A percentile compares a stretch with the other conserved stretches of the same genome.
phyloP scores from a whole-genome alignment of 164 flowering plant genomes.

The Macadamia tetraphylla region DNA sequence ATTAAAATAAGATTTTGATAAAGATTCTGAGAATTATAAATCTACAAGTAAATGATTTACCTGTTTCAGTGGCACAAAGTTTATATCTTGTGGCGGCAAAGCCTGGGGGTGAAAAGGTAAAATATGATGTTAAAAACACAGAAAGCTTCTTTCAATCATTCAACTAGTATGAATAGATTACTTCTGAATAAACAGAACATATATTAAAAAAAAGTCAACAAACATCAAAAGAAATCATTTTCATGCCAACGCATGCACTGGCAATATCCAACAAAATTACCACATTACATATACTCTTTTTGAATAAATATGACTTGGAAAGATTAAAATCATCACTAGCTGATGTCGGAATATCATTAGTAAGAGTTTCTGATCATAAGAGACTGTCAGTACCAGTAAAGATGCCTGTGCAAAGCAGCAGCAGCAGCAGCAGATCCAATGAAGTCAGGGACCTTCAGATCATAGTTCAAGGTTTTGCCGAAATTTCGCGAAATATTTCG shows the following conservation, averaged over 20 bases:
- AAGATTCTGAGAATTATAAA: background rate
- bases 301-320: background rate
- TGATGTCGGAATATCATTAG: too few relatives aligned
- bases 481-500: too few relatives aligned
- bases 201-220: too few relatives aligned
- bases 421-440: too few relatives aligned
- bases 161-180: too few relatives aligned
- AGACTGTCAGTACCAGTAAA: too few relatives aligned
- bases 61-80: conserved; percentile 90
- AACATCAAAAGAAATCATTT: background rate
- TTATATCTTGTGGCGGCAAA: conserved; percentile 72
- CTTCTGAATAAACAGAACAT: too few relatives aligned
- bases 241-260: background rate
- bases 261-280: background rate
- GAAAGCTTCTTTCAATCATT: background rate
- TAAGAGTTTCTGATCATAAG: too few relatives aligned
- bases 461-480: too few relatives aligned
- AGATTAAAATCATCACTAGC: background rate
- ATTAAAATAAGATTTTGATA: background rate
- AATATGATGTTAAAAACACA: conserved; percentile 3
- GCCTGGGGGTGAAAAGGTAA: conserved; percentile 51
- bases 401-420: too few relatives aligned
- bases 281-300: too few relatives aligned
- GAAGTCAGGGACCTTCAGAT: too few relatives aligned
- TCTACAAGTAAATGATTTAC: conserved; percentile 26